These are phyloP conservation scores for Fraxinus nigra DNA, from an alignment of 305 asterid species.

Conservation along the genomic window DNA sequence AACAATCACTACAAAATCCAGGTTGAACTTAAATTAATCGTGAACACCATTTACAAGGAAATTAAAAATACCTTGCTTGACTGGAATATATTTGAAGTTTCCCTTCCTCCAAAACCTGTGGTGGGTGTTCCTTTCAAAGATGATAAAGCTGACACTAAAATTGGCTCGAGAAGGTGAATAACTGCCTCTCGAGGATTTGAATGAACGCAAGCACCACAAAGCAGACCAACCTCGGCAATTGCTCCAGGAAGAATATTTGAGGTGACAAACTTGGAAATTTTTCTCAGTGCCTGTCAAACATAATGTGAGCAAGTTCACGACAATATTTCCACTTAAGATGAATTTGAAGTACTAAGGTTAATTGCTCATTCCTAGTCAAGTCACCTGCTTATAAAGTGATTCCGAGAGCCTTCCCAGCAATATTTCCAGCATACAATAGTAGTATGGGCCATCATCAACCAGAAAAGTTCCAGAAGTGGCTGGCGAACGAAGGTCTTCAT, in stretches of 20 bases:
- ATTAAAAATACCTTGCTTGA: constrained; percentile 62
- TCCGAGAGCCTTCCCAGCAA: constrained; percentile 89
- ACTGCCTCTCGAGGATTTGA: constrained; percentile 89
- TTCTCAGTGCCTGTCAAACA: constrained; percentile 74
- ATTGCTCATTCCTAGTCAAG: constrained; percentile 19
- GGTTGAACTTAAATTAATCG: constrained; percentile 23
- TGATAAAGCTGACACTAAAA: constrained; percentile 65
- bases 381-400: constrained; percentile 88
- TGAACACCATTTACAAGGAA: constrained; percentile 26
- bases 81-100: constrained; percentile 42
- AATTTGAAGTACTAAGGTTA: background rate
- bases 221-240: constrained; percentile 93
- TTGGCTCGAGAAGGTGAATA: constrained; percentile 74
- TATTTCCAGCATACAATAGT: constrained; percentile 92
- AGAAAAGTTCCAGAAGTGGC: constrained; percentile 87
- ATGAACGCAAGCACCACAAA: constrained; percentile 96
- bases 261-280: constrained; percentile 82
- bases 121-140: constrained; percentile 74
- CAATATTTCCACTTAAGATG: constrained; percentile 13
- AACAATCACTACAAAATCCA: constrained; percentile 15
- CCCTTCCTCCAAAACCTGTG: constrained; percentile 74
- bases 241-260: constrained; percentile 99
- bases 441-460: constrained; percentile 94
- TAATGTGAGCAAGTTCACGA: constrained; percentile 24
- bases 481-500: constrained; percentile 72